Evolutionary conservation across 2,329 filamentous ascomycete species (phyloP), one percentile per base, ranked within the genome.

Genomic region (Pyrenophora graminea): DNA sequence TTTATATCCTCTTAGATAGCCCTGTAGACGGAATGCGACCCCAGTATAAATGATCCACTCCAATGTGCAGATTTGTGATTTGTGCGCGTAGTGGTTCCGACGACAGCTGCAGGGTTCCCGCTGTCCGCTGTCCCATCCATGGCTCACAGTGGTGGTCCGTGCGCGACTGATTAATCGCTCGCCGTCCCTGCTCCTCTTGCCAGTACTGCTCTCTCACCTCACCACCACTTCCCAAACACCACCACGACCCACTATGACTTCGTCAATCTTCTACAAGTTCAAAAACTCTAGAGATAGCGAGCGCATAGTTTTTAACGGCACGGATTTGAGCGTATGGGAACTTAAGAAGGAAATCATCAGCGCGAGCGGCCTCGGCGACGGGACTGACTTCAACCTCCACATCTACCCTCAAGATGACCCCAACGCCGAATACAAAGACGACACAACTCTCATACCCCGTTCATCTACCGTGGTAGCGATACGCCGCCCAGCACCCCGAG

Each of bases 181-280:
- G 36, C 27, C 25, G 45, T 27, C 23, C 34, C 47, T 41, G 27
- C 30, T 45, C 42, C 33, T 45, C 48, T 36, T 15, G 44, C 37
- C 37, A 39, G 40, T 54, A 50, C 48, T 44, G 23, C 36, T 44
- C 53, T 39, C 46, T 47, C 54, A 51, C 51, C 39, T 38, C 37
- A 44, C 32, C 45, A 45, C 34, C 41, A 45, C 31, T 8, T 47
- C 10, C 39, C 45, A 40, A 21, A 21, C 19, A 15, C 19, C 21
- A 42, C 38, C 47, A 45, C 53, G 48, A 44, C 36, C 38, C 61
- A 53, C 56, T 53, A 97, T 97, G 92, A 85, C 91, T 73, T 96
- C 94, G 50, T 97, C 92, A 62, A 94, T 99, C 71, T 97, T 97
- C 79, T 99, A 97, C 89, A 96, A 96, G 79, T 99, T 99, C 87